Evolutionary conservation across 106 monocot genomes (phyloP).

Genomic region (Ottelia alismoides): DNA sequence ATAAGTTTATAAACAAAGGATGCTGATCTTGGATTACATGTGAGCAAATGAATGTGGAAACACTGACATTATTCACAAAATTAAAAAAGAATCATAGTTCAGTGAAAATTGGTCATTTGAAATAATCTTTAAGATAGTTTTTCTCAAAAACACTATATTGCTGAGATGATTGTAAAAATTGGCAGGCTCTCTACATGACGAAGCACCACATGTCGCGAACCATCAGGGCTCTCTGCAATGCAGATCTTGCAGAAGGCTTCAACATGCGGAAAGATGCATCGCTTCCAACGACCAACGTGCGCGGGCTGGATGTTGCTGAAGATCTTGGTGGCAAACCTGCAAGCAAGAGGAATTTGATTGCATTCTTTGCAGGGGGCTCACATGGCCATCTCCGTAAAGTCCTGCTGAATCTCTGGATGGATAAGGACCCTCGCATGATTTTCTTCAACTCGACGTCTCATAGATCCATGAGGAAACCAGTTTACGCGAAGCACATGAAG

Average conservation of each 20-base stretch:
- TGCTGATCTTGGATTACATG: too few species aligned
- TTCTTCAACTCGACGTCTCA: conserved; percentile 39
- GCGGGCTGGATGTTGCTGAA: conserved; percentile 11
- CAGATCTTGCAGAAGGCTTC: conserved; percentile 25
- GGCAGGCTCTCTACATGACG: conserved; percentile 34
- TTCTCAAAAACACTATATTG: too few species aligned
- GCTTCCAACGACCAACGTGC: conserved; percentile 24
- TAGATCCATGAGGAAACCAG: conserved; percentile 5
- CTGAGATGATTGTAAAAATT: too few species aligned
- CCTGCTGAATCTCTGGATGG: conserved; percentile 22
- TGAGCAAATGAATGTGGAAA: too few species aligned
- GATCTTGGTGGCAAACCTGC: conserved; percentile 34
- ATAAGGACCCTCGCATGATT: conserved; percentile 51
- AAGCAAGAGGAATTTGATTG: conserved; percentile 21
- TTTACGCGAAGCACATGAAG: conserved; percentile 49
- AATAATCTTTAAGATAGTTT: too few species aligned
- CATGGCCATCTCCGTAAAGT: conserved; percentile 28
- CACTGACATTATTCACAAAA: too few species aligned
- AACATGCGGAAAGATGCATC: conserved; percentile 40
- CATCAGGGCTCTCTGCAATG: conserved; percentile 36
- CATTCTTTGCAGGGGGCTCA: conserved; percentile 61
- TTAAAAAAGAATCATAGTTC: too few species aligned
- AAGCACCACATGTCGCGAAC: conserved; percentile 18
- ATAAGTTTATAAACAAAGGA: too few species aligned
- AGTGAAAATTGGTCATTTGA: too few species aligned